A percentile compares a stretch with the other conserved stretches of the same genome.
These are phyloP conservation scores for Yamadazyma trypodendri DNA, from an alignment of 1,139 yeast species.

Conservation along the genomic window DNA sequence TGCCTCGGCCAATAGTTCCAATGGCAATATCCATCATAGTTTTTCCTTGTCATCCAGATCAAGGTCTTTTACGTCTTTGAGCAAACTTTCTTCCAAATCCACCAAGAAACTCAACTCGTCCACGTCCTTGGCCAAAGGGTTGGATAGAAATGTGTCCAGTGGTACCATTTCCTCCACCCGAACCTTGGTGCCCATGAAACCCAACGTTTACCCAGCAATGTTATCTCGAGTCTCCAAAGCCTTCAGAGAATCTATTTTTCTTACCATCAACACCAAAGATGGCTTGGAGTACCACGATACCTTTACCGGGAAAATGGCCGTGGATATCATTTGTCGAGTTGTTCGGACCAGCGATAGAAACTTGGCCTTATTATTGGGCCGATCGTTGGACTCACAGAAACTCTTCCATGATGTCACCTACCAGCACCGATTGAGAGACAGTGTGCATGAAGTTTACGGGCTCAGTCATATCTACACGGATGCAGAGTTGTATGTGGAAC, in stretches of 20 bases:
- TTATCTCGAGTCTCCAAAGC: slow-evolving; percentile 81
- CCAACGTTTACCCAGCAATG: slow-evolving; percentile 83
- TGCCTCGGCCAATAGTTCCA: slow-evolving; percentile 15
- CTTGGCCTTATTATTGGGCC: slow-evolving; percentile 80
- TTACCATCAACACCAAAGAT: slow-evolving; percentile 83
- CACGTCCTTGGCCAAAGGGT: slow-evolving; percentile 26
- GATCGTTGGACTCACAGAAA: slow-evolving; percentile 93
- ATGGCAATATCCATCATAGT: slow-evolving; percentile 28
- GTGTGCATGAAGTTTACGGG: slow-evolving; percentile 83
- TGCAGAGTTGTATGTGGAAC: slow-evolving; percentile 36
- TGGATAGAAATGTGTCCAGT: slow-evolving; percentile 33
- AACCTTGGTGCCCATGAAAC: slow-evolving; percentile 40
- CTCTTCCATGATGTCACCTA: slow-evolving; percentile 94
- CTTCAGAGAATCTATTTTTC: slow-evolving; percentile 67
- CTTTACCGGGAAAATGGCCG: slow-evolving; percentile 93
- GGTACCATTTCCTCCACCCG: slow-evolving; percentile 32
- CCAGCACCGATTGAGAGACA: slow-evolving; percentile 88
- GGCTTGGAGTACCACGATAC: slow-evolving; percentile 95
- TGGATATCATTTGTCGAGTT: slow-evolving; percentile 80
- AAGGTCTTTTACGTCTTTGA: slow-evolving; percentile 43
- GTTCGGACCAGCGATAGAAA: slow-evolving; percentile 90
- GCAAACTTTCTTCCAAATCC: slow-evolving; percentile 43
- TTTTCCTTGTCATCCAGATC: slow-evolving; percentile 44
- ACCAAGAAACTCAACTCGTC: slow-evolving; percentile 42
- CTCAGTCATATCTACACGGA: slow-evolving; percentile 60